These are phyloP conservation scores for Cystobasidium onofrii DNA, from an alignment of 768 basidiomycete species.

Conservation along the genomic window DNA sequence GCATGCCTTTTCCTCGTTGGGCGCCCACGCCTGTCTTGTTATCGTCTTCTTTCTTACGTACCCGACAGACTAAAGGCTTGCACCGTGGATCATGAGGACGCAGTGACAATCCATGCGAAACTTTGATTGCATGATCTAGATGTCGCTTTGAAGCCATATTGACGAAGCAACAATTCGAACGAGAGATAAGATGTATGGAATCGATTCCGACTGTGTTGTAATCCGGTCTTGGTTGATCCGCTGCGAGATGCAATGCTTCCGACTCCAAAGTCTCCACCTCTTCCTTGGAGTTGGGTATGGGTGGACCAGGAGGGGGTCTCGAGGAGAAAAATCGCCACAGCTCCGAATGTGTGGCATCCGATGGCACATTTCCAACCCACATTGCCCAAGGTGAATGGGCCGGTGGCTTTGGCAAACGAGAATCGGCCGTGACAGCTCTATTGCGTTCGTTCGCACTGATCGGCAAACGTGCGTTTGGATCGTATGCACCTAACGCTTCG, in stretches of 20 bases:
- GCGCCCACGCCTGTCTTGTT: conserved; percentile 80
- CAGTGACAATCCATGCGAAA: conserved; percentile 64
- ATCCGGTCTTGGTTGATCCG: conserved; percentile 42
- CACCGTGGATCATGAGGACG: conserved; percentile 65
- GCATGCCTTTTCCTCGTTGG: conserved; percentile 75
- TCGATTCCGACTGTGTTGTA: conserved; percentile 53
- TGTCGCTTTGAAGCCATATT: conserved; percentile 65
- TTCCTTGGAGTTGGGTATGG: conserved; percentile 22
- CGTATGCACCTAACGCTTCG: not conserved
- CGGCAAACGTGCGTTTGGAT: not conserved
- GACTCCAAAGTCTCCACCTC: conserved; percentile 21
- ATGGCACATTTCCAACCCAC: conserved; percentile 91
- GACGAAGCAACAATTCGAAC: conserved; percentile 85
- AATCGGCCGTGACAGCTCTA: not conserved
- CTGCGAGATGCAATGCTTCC: conserved; percentile 26
- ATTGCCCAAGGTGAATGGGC: conserved; percentile 53
- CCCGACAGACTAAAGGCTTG: conserved; percentile 71
- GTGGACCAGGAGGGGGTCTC: conserved; percentile 39
- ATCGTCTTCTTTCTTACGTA: conserved; percentile 73
- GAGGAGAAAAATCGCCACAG: conserved; percentile 71
- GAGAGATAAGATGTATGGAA: conserved; percentile 84
- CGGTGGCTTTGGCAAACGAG: conserved; percentile 39
- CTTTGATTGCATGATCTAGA: conserved; percentile 59
- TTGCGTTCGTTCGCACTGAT: conserved; percentile 22
- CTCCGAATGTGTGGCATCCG: conserved; percentile 73